phyloP scores from a whole-genome alignment of 1,139 yeast genomes.

The Nakaseomyces delphensis region DNA sequence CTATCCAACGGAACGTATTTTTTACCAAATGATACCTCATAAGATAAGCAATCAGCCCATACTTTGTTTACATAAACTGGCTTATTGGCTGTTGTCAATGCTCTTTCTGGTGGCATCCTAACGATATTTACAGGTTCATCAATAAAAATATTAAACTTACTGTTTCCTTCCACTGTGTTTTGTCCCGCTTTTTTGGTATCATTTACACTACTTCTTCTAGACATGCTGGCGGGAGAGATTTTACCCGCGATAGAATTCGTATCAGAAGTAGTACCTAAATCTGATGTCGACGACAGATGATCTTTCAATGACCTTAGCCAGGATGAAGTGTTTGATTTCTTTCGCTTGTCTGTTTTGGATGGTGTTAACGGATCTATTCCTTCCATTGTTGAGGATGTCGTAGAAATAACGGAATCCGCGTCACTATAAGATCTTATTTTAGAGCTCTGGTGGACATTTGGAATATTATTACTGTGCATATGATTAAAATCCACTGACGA shows the following conservation, averaged over 20 bases:
- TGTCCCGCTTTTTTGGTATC: not conserved
- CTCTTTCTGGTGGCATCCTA: slow-evolving; percentile 74
- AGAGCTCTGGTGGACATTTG: not conserved
- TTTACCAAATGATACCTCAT: slow-evolving; percentile 67
- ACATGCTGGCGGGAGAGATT: slow-evolving; percentile 2
- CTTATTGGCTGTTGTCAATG: slow-evolving; percentile 63
- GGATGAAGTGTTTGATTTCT: not conserved
- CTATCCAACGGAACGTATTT: slow-evolving; percentile 68
- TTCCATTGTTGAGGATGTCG: not conserved
- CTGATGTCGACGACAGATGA: not conserved
- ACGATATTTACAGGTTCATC: slow-evolving; percentile 35
- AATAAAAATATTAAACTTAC: not conserved
- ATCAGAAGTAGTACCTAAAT: not conserved
- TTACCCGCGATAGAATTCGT: not conserved
- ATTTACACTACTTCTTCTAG: slow-evolving; percentile 1
- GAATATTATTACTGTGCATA: slow-evolving; percentile 2
- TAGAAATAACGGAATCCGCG: not conserved
- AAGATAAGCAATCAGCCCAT: slow-evolving; percentile 75
- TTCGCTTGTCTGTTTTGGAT: not conserved
- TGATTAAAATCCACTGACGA: not conserved
- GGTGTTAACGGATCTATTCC: not conserved
- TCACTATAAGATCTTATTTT: not conserved
- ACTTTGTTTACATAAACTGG: slow-evolving; percentile 75
- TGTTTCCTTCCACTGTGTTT: not conserved
- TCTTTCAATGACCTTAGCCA: slow-evolving; percentile 1